Evolutionary conservation across 2,329 filamentous ascomycete species (phyloP).

Genomic region (Stemphylium lycopersici): DNA sequence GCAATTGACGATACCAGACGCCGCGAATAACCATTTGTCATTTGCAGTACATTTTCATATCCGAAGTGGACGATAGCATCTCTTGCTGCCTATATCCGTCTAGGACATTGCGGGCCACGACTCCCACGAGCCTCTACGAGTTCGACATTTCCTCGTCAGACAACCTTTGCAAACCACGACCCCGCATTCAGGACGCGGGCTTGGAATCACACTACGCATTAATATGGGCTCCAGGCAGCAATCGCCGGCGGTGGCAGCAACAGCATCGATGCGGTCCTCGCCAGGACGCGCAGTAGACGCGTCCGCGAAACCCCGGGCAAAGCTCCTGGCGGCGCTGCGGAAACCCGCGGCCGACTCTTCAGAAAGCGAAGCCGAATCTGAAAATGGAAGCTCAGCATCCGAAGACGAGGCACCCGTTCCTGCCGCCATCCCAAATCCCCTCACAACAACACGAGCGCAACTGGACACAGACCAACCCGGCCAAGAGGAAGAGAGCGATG

Average conservation of each 20-base stretch:
- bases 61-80: background rate
- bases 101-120: background rate
- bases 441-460: background rate
- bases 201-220: background rate
- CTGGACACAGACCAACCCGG: conserved; percentile 9
- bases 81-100: background rate
- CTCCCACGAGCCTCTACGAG: background rate
- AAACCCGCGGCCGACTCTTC: conserved; percentile 32
- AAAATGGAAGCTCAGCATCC: conserved; percentile 34
- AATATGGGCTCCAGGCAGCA: background rate
- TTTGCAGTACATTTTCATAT: background rate
- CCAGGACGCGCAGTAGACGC: conserved; percentile 18
- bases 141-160: background rate
- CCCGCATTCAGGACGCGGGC: background rate
- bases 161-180: background rate
- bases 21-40: background rate
- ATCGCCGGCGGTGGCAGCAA: background rate
- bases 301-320: conserved; percentile 26
- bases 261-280: background rate
- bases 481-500: conserved; percentile 38
- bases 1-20: conserved; percentile 12
- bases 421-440: conserved; percentile 40
- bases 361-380: conserved; percentile 51
- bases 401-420: conserved; percentile 39
- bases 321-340: conserved; percentile 31